phyloP scores from a whole-genome alignment of 2,329 filamentous ascomycete genomes.

The Xylariaceae sp. region DNA sequence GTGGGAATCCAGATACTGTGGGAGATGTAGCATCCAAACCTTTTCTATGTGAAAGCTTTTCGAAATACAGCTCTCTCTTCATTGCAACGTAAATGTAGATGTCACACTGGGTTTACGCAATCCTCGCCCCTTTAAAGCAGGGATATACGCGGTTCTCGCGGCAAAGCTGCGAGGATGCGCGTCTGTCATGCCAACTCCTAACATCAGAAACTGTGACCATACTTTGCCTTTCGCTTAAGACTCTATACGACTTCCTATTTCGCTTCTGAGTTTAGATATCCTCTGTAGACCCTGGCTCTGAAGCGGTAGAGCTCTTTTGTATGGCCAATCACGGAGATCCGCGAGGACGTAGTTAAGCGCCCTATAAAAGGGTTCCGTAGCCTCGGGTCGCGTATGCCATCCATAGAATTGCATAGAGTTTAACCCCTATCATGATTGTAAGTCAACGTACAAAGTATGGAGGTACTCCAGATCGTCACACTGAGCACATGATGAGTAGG shows the following conservation, averaged over 20 bases:
- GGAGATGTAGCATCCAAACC: too few relatives aligned
- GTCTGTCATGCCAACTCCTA: not conserved
- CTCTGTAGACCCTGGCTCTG: not conserved
- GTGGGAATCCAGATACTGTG: too few relatives aligned
- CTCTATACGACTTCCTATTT: not conserved
- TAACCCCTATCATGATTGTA: not conserved
- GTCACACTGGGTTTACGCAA: not conserved
- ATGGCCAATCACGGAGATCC: not conserved
- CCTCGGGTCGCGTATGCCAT: not conserved
- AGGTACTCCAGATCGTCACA: not conserved
- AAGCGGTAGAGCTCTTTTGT: not conserved
- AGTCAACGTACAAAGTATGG: not conserved
- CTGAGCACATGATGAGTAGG: not conserved
- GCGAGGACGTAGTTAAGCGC: not conserved
- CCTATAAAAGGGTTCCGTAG: not conserved
- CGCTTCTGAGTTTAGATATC: not conserved
- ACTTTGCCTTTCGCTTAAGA: not conserved
- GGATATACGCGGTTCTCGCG: not conserved
- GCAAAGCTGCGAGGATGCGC: not conserved
- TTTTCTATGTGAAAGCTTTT: not conserved
- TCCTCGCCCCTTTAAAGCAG: not conserved
- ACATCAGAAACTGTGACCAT: not conserved
- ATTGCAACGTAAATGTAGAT: not conserved
- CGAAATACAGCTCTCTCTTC: not conserved
- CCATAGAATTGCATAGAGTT: not conserved